phyloP scores from a whole-genome alignment of 2,329 filamentous ascomycete genomes.

The Aphanoascus verrucosus region DNA sequence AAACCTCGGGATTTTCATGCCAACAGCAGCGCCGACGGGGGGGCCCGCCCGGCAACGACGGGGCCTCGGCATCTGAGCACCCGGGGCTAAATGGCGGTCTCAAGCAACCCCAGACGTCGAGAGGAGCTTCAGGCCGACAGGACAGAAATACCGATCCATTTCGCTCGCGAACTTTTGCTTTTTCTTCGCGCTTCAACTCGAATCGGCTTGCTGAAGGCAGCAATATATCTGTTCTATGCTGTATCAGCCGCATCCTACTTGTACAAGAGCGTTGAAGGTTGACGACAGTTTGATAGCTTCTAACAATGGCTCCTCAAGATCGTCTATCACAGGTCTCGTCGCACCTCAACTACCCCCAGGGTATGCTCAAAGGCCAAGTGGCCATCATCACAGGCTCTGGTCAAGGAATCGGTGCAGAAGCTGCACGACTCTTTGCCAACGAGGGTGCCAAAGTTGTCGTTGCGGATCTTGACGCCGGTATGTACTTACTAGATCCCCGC shows the following conservation, averaged over 20 bases:
- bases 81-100: conserved; percentile 1
- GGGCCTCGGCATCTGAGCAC: conserved; percentile 7
- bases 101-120: neutral
- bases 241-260: neutral
- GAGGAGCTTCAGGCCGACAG: neutral
- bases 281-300: no score
- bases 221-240: neutral
- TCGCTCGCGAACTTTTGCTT: neutral
- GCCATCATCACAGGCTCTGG: conserved; percentile 81
- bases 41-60: neutral
- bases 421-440: conserved; percentile 70
- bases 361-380: conserved; percentile 66
- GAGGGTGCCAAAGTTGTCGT: conserved; percentile 78
- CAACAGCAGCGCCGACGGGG: neutral
- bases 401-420: conserved; percentile 80
- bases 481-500: conserved; percentile 19
- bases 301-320: conserved; percentile 33
- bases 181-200: no score
- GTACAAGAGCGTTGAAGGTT: neutral
- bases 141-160: conserved; percentile 1
- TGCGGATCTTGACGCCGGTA: conserved; percentile 68
- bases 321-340: conserved; percentile 61
- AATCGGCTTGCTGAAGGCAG: neutral
- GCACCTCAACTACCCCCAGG: conserved; percentile 73
- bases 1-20: conserved; percentile 6